Conservation (phyloP, 495 filamentous ascomycete species). For the Penicillium fimorum region DNA sequence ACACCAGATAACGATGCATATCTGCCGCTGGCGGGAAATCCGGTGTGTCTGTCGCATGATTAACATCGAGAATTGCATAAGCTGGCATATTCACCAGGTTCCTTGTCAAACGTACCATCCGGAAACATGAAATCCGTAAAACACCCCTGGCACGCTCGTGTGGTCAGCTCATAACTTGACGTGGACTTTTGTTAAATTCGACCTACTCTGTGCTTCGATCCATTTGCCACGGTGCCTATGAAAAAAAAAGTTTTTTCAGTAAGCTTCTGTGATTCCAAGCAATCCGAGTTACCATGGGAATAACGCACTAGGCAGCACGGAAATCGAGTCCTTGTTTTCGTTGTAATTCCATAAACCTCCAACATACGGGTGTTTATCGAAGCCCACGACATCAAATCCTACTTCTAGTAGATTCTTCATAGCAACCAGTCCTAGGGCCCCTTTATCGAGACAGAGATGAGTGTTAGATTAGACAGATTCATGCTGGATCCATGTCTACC, state of each 20-base stretch:
- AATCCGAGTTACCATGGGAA: no score
- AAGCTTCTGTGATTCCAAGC: no score
- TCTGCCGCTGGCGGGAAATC: slow-evolving; percentile 1
- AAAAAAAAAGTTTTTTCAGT: no score
- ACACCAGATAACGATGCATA: slow-evolving; percentile 2
- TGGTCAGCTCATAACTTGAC: background rate
- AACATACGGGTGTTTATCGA: slow-evolving; percentile 32
- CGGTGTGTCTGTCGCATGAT: background rate
- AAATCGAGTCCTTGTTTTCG: slow-evolving; percentile 15
- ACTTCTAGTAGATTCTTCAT: slow-evolving; percentile 38
- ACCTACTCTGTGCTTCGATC: slow-evolving; percentile 10
- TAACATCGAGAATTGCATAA: background rate
- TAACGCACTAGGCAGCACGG: background rate
- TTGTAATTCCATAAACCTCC: slow-evolving; percentile 41
- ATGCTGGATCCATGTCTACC: background rate
- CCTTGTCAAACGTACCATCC: slow-evolving; percentile 26
- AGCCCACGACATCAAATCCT: slow-evolving; percentile 36
- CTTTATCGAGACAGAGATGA: background rate
- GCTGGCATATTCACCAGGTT: background rate
- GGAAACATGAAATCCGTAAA: slow-evolving; percentile 35
- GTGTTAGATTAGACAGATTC: background rate
- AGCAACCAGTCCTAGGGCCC: slow-evolving; percentile 29
- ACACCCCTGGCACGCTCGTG: slow-evolving; percentile 2
- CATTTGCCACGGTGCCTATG: slow-evolving; percentile 14
- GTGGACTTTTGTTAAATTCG: background rate